Base-by-base conservation (phyloP, 352 stramenopile species). In the Phytophthora sojae region DNA sequence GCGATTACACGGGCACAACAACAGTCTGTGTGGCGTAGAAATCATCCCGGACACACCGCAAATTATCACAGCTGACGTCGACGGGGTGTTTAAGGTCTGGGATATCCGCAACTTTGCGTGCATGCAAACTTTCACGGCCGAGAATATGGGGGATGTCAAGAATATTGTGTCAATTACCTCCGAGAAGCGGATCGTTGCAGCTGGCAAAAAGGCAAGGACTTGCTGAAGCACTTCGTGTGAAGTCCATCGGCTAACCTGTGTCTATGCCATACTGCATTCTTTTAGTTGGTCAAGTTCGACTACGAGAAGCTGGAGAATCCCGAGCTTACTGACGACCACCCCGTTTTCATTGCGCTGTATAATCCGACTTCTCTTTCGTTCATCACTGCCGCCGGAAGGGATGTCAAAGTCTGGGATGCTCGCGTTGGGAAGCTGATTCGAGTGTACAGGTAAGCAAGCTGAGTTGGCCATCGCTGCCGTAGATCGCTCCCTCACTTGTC, bases 51-150 rank as follows among this genome's bases (percentile, higher is more conserved):
- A 94, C 64, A 93, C 90, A 6, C 89, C 89, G 4, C 89, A 97
- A 67, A 93, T 97, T 63, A 85, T 97, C 56, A 97, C 88, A 3
- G 86, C 86, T 6, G 91, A 97, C 66, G 77, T 94, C 2, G 85
- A 92, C 55, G 91, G 91, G 12, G 69, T 93, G 26, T 93, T 96
- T 61, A 97, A 97, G 55, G 84, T 97, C 35, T 97, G 91, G 90
- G 89, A 97, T 64, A 93, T 97, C 51, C 86, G 90, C 51, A 97
- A 96, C 67, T 97, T 97, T 71, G 85, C 82, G 19, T 96, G 88
- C 61, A 92, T 97, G 76, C 91, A 97, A 69, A 97, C 88, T 3
- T 97, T 97, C 70, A 88, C 83, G 17, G 79, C 80, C 9, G 89
- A 97, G 45, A 86, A 77, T 55, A 83, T 89, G 67, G 71, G 76